Evolutionary conservation across 2,329 filamentous ascomycete genomes (phyloP).

Genomic region (Phyllosticta citrichinensis): DNA sequence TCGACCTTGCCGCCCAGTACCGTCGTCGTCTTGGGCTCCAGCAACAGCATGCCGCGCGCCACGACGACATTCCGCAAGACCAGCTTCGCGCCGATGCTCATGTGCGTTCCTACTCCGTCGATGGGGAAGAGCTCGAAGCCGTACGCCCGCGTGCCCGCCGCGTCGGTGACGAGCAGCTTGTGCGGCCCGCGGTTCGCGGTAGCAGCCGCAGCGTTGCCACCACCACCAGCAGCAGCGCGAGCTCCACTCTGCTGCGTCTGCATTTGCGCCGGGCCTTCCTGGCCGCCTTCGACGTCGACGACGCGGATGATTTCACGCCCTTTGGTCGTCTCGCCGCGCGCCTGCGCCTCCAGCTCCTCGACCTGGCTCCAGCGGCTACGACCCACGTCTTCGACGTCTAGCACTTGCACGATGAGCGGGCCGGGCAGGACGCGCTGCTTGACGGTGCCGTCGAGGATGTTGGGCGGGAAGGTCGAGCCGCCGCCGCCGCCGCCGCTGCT

Average conservation of each 20-base stretch:
- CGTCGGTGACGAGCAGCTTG: conserved; percentile 74
- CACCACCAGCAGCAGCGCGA: background rate
- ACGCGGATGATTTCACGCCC: conserved; percentile 78
- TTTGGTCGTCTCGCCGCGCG: conserved; percentile 61
- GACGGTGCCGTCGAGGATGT: conserved; percentile 43
- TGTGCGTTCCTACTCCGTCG: conserved; percentile 60
- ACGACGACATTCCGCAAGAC: conserved; percentile 58
- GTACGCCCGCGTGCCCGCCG: conserved; percentile 56
- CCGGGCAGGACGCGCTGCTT: conserved; percentile 48
- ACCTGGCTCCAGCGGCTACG: conserved; percentile 78
- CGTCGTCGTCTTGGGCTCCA: conserved; percentile 59
- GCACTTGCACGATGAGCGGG: conserved; percentile 66
- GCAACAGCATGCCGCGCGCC: conserved; percentile 65
- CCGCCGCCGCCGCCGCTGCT: conserved; percentile 28
- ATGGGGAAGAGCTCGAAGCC: conserved; percentile 52
- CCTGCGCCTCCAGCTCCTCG: conserved; percentile 65
- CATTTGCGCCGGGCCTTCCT: conserved; percentile 12
- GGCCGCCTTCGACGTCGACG: conserved; percentile 26
- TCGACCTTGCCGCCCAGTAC: conserved; percentile 85
- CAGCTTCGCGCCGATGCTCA: conserved; percentile 73
- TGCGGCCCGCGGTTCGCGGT: conserved; percentile 76
- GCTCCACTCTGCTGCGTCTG: conserved; percentile 8
- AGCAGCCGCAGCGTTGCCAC: conserved; percentile 5
- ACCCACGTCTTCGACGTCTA: conserved; percentile 77
- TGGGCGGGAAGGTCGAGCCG: conserved; percentile 48